These are phyloP conservation scores for Shiraia sp. DNA, from an alignment of 2,329 filamentous ascomycete species.

Conservation along the genomic window DNA sequence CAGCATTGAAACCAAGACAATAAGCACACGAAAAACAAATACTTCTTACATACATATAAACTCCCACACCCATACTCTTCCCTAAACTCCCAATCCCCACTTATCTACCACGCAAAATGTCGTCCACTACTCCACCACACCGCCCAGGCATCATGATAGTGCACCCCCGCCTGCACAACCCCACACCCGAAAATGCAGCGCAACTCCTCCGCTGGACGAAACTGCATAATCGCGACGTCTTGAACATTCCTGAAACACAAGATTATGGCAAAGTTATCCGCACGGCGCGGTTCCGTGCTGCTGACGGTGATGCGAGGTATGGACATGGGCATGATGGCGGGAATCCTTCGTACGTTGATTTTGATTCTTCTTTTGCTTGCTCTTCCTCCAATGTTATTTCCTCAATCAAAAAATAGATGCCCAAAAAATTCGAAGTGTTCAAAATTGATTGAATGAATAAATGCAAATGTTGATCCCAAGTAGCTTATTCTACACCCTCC, in stretches of 20 bases:
- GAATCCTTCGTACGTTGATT: background rate
- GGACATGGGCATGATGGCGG: background rate
- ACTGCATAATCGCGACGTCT: constrained; percentile 24
- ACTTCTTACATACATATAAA: too few relatives aligned
- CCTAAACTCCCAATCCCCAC: too few relatives aligned
- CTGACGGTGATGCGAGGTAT: constrained; percentile 2
- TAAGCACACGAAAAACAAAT: too few relatives aligned
- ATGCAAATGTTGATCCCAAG: too few relatives aligned
- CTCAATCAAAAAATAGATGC: too few relatives aligned
- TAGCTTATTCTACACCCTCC: constrained; percentile 10
- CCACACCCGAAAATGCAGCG: background rate
- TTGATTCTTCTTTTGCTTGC: too few relatives aligned
- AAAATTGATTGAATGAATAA: too few relatives aligned
- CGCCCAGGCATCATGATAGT: constrained; percentile 18
- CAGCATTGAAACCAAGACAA: too few relatives aligned
- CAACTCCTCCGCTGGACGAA: constrained; percentile 23
- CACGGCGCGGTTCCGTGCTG: constrained; percentile 5
- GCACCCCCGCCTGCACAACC: constrained; percentile 10
- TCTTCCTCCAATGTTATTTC: too few relatives aligned
- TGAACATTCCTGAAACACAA: constrained; percentile 1
- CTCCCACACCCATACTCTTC: too few relatives aligned
- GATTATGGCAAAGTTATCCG: background rate
- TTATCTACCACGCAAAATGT: too few relatives aligned
- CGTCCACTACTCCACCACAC: background rate
- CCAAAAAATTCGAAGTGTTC: too few relatives aligned